Percentiles rank a stretch among this genome's conserved stretches.
These are phyloP conservation scores for Thermothelomyces thermophilus DNA, from an alignment of 2,329 filamentous ascomycete genomes.

Conservation along the genomic window DNA sequence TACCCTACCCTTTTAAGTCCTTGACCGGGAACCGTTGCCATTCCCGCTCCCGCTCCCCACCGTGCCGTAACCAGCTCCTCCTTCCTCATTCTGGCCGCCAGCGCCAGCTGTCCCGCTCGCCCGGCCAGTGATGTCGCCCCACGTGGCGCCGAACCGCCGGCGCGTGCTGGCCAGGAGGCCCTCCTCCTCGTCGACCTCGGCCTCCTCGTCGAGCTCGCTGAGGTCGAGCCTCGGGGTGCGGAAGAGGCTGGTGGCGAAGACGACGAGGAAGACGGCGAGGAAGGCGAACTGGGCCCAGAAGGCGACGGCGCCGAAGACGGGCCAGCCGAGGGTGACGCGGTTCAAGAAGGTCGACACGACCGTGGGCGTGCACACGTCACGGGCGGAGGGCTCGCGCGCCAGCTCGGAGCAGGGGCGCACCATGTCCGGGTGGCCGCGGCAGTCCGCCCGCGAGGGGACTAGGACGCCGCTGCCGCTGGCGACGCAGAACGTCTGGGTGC, in stretches of 20 bases:
- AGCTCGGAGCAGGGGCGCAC: conserved; percentile 78
- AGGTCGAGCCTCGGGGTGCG: conserved; percentile 71
- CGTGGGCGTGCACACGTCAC: conserved; percentile 80
- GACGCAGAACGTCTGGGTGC: conserved; percentile 89
- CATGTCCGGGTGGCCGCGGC: conserved; percentile 60
- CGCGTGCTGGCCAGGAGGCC: conserved; percentile 79
- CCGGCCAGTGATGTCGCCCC: conserved; percentile 75
- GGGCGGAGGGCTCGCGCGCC: conserved; percentile 61
- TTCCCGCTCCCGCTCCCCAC: conserved; percentile 7
- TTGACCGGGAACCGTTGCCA: background rate
- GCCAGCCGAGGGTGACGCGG: conserved; percentile 86
- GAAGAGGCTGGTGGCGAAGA: conserved; percentile 74
- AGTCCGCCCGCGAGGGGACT: conserved; percentile 61
- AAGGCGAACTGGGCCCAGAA: conserved; percentile 98
- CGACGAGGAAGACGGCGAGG: conserved; percentile 72
- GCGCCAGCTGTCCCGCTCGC: conserved; percentile 13
- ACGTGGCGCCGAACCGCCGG: conserved; percentile 74
- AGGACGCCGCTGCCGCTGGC: conserved; percentile 37
- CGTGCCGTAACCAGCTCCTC: conserved; percentile 20
- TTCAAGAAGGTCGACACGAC: conserved; percentile 92
- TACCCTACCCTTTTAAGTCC: background rate
- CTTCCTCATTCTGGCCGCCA: background rate
- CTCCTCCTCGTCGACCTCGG: conserved; percentile 90
- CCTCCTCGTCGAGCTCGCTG: conserved; percentile 75
- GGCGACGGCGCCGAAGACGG: conserved; percentile 84